Evolutionary conservation across 176 grass and related monocot genomes (phyloP).

Genomic region (Puccinellia tenuiflora): DNA sequence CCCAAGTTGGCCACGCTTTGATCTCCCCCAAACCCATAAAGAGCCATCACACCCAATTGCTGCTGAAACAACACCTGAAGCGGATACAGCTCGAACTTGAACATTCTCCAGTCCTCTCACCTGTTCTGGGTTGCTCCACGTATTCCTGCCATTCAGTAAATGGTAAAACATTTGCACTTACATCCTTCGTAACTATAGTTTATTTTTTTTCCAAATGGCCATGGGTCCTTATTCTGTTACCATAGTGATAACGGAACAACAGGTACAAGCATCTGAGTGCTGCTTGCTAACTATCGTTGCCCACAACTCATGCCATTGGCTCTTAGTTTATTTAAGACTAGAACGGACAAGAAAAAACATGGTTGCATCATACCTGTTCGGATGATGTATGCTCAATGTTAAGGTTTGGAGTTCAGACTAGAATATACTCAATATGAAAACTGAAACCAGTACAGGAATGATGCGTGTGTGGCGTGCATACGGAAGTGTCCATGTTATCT

Average conservation of each 20-base stretch:
- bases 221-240: too few relatives aligned
- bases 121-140: conserved; percentile 65
- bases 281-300: background rate
- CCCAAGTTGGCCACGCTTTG: conserved; percentile 89
- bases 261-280: too few relatives aligned
- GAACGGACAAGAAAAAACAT: background rate
- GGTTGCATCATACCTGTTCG: background rate
- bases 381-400: background rate
- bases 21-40: conserved; percentile 84
- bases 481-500: background rate
- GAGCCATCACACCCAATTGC: conserved; percentile 74
- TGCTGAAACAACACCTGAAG: conserved; percentile 81
- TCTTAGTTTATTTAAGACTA: background rate
- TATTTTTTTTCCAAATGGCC: too few relatives aligned
- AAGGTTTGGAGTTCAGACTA: background rate
- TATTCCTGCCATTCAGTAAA: conserved; percentile 41
- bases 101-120: conserved; percentile 76
- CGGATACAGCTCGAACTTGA: conserved; percentile 55
- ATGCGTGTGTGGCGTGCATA: background rate
- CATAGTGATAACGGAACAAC: too few relatives aligned
- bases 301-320: background rate
- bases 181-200: background rate
- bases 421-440: background rate
- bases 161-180: background rate
- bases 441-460: background rate